These are phyloP conservation scores for Sarcomyxa edulis DNA, from an alignment of 768 basidiomycete species.

Conservation along the genomic window DNA sequence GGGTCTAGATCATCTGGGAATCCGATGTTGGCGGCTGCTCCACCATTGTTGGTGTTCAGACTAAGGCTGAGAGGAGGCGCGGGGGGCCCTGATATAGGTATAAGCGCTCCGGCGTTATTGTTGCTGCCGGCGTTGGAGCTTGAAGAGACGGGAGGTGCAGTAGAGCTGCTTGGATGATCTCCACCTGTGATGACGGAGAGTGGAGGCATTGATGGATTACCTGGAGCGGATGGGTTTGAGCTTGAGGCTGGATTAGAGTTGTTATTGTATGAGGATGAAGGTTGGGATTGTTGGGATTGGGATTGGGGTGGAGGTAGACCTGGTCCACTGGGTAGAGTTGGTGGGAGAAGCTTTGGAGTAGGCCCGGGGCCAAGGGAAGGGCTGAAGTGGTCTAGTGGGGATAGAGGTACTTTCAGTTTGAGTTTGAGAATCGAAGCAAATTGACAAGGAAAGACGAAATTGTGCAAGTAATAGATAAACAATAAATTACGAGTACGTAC, in stretches of 20 bases:
- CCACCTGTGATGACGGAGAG: constrained; percentile 18
- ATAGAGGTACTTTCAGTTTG: constrained; percentile 1
- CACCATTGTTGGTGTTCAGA: too few relatives aligned
- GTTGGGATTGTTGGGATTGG: constrained; percentile 4
- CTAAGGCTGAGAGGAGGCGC: constrained; percentile 11
- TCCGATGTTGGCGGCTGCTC: constrained; percentile 16
- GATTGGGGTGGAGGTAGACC: constrained; percentile 24
- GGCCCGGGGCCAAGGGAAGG: constrained; percentile 22
- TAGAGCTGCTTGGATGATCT: constrained; percentile 18
- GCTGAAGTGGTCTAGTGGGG: constrained; percentile 28
- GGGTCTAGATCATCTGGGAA: constrained; percentile 49
- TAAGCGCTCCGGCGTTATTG: too few relatives aligned
- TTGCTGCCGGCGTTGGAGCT: constrained; percentile 5
- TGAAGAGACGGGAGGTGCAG: constrained; percentile 7
- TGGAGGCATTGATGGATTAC: constrained; percentile 10
- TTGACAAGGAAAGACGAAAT: too few relatives aligned
- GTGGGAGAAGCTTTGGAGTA: constrained; percentile 13
- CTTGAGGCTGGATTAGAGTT: too few relatives aligned
- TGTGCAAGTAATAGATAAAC: not conserved
- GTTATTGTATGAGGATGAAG: too few relatives aligned
- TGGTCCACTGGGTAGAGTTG: constrained; percentile 20
- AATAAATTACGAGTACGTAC: constrained; percentile 13
- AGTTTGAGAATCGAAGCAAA: too few relatives aligned
- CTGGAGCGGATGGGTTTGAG: too few relatives aligned
- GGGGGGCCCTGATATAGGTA: too few relatives aligned